phyloP scores from a whole-genome alignment of 495 filamentous ascomycete species.

The Neurospora sp. region DNA sequence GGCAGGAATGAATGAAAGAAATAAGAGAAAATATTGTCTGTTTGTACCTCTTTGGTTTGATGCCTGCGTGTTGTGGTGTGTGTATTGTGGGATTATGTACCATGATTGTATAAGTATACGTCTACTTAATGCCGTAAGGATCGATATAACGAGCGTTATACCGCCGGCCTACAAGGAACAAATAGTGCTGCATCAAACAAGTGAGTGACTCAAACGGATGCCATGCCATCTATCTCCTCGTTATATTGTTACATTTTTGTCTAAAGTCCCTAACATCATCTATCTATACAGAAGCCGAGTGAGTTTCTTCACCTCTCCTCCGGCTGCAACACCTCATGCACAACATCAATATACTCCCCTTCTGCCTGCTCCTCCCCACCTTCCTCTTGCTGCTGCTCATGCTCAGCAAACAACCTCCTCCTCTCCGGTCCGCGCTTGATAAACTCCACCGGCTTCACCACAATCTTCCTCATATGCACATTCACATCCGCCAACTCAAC shows the following conservation, averaged over 20 bases:
- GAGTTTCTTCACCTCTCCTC: not conserved
- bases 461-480: constrained; percentile 37
- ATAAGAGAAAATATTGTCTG: not conserved
- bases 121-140: not conserved
- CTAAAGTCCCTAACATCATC: not conserved
- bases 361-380: not conserved
- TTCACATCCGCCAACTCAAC: constrained; percentile 50
- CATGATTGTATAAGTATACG: not conserved
- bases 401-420: not conserved
- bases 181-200: not conserved
- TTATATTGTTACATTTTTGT: not conserved
- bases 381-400: not conserved
- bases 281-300: not conserved
- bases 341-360: not conserved
- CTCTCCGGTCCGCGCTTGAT: constrained; percentile 1
- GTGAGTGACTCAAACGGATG: not conserved
- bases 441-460: constrained; percentile 39
- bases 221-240: not conserved
- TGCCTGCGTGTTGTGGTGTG: not conserved
- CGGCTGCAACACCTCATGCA: not conserved
- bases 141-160: not conserved
- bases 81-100: not conserved
- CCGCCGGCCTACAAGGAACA: not conserved
- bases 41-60: not conserved
- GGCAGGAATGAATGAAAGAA: not conserved